These are phyloP conservation scores for Heimioporus punctisporus DNA, from an alignment of 1,284 basidiomycete species.

Conservation along the genomic window DNA sequence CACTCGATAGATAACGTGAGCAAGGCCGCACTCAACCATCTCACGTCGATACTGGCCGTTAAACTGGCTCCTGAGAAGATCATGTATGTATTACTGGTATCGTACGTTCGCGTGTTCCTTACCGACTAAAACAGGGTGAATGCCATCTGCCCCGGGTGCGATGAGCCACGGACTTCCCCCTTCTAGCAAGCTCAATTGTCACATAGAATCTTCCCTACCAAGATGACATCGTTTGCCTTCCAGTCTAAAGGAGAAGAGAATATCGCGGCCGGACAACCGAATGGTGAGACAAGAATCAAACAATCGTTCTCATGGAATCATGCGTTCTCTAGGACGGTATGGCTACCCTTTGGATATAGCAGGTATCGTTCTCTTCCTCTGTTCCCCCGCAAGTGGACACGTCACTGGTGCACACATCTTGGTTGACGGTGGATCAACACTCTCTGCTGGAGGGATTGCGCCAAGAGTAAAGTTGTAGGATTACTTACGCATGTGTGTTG, in stretches of 20 bases:
- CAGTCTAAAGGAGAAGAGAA: constrained; percentile 56
- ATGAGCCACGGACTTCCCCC: background rate
- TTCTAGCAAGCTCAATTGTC: no score
- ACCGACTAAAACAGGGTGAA: constrained; percentile 64
- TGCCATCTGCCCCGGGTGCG: constrained; percentile 78
- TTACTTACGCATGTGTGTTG: background rate
- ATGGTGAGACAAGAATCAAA: constrained; percentile 43
- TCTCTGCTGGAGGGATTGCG: constrained; percentile 27
- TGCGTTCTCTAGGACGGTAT: constrained; percentile 53
- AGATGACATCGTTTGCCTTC: constrained; percentile 85
- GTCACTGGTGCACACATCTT: constrained; percentile 74
- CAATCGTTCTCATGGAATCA: background rate
- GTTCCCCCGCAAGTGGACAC: constrained; percentile 72
- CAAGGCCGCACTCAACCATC: constrained; percentile 85
- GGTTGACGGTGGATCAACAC: constrained; percentile 60
- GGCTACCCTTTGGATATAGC: constrained; percentile 76
- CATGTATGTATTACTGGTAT: constrained; percentile 55
- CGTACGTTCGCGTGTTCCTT: background rate
- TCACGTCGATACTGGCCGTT: constrained; percentile 75
- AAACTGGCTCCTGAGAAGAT: constrained; percentile 65
- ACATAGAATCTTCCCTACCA: constrained; percentile 76
- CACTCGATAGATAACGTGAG: constrained; percentile 66
- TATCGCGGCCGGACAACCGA: constrained; percentile 58
- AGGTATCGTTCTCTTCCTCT: constrained; percentile 74
- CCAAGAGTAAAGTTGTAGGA: constrained; percentile 43